Conservation (phyloP, 139 green algal species). For the Diplosphaera chodatii region DNA sequence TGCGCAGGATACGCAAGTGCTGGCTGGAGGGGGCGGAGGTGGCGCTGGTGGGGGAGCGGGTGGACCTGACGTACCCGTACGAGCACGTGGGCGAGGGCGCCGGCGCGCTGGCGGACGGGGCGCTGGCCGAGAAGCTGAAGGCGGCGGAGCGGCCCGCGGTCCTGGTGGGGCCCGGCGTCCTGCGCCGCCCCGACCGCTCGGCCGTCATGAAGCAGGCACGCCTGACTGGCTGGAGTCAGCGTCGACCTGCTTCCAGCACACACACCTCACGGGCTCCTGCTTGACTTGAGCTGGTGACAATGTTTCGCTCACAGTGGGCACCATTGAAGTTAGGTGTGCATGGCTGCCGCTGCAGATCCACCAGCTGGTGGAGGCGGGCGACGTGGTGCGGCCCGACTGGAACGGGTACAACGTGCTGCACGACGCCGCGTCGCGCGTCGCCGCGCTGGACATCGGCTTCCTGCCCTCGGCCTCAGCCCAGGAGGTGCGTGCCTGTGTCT, state of each 20-base stretch:
- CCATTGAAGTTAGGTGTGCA: too few species aligned
- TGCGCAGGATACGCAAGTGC: constrained; percentile 28
- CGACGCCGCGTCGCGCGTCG: constrained; percentile 77
- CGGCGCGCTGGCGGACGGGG: constrained; percentile 53
- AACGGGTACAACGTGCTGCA: constrained; percentile 98
- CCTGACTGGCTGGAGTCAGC: too few species aligned
- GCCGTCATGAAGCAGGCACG: constrained; percentile 70
- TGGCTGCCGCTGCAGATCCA: constrained; percentile 35
- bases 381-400: constrained; percentile 83
- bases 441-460: constrained; percentile 93
- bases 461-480: constrained; percentile 49
- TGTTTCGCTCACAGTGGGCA: too few species aligned
- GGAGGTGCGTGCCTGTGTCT: too few species aligned
- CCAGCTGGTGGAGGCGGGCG: constrained; percentile 40
- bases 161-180: constrained; percentile 83
- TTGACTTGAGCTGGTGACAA: too few species aligned
- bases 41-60: constrained; percentile 61
- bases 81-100: constrained; percentile 75
- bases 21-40: constrained; percentile 46
- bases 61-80: constrained; percentile 91
- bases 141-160: constrained; percentile 70
- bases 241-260: too few species aligned
- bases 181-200: constrained; percentile 68
- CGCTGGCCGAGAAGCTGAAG: constrained; percentile 67
- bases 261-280: too few species aligned